A percentile compares a stretch with the other conserved stretches of the same genome.
phyloP scores from a whole-genome alignment of 805 yeast species.

The Ogataea allantospora region DNA sequence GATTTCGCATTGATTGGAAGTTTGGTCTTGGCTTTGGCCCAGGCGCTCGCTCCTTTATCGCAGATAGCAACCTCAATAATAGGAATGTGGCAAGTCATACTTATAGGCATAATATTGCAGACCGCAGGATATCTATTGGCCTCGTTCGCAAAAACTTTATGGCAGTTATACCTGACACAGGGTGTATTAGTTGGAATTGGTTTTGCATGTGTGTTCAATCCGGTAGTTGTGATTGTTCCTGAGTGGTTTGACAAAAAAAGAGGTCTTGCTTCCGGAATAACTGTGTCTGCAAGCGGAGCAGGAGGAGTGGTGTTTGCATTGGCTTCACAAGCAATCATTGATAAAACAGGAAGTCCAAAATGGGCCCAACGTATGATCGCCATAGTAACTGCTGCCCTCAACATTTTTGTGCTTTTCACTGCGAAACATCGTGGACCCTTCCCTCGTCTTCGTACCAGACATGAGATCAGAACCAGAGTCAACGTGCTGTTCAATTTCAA shows the following conservation, averaged over 20 bases:
- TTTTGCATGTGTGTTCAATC: slow-evolving; percentile 48
- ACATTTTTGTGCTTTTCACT: slow-evolving; percentile 39
- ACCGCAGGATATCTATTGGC: slow-evolving; percentile 49
- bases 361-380: slow-evolving; percentile 47
- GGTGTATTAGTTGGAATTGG: slow-evolving; percentile 54
- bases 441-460: slow-evolving; percentile 15
- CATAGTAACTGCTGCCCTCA: slow-evolving; percentile 36
- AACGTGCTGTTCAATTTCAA: slow-evolving; percentile 20
- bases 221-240: slow-evolving; percentile 49
- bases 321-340: slow-evolving; percentile 37
- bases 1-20: slow-evolving; percentile 68
- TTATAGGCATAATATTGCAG: slow-evolving; percentile 43
- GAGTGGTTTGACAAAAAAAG: slow-evolving; percentile 55
- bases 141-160: slow-evolving; percentile 45
- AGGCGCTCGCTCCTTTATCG: slow-evolving; percentile 24
- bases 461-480: slow-evolving; percentile 20
- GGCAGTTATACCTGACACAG: slow-evolving; percentile 54
- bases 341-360: slow-evolving; percentile 39
- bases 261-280: slow-evolving; percentile 42
- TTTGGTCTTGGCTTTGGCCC: slow-evolving; percentile 24
- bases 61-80: slow-evolving; percentile 21
- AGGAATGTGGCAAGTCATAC: slow-evolving; percentile 24
- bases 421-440: slow-evolving; percentile 42
- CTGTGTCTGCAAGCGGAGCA: slow-evolving; percentile 41
- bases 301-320: slow-evolving; percentile 43